Percentiles rank a stretch among this genome's conserved stretches.
phyloP scores from a whole-genome alignment of 1,139 yeast genomes.

The Candida buenavistaensis region DNA sequence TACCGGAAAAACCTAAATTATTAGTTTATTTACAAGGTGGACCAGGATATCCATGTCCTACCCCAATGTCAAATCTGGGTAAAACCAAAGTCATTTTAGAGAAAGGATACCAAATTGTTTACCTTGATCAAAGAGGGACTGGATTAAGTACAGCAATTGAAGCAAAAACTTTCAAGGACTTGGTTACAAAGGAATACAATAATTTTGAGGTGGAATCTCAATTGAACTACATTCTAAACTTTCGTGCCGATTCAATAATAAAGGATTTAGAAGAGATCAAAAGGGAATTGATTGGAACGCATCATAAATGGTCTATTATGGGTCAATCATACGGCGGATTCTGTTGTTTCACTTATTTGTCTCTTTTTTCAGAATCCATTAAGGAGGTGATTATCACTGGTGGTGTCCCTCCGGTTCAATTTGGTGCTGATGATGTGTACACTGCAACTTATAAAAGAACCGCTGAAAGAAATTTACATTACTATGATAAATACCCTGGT shows the following conservation, averaged over 20 bases:
- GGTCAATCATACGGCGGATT: constrained; percentile 66
- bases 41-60: constrained; percentile 52
- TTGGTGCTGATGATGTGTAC: constrained; percentile 49
- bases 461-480: constrained; percentile 47
- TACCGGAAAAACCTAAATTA: constrained; percentile 32
- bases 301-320: constrained; percentile 46
- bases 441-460: constrained; percentile 47
- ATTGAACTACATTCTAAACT: constrained; percentile 39
- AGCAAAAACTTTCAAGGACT: constrained; percentile 22
- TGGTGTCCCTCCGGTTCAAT: constrained; percentile 55
- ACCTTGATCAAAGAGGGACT: constrained; percentile 60
- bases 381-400: constrained; percentile 50
- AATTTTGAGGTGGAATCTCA: constrained; percentile 21
- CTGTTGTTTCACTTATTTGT: constrained; percentile 49
- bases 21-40: constrained; percentile 57
- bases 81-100: constrained; percentile 39
- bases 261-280: constrained; percentile 51
- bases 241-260: constrained; percentile 54
- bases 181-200: constrained; percentile 18
- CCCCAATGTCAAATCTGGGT: constrained; percentile 36
- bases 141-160: constrained; percentile 52
- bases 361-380: constrained; percentile 41
- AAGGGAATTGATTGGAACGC: constrained; percentile 28
- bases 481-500: constrained; percentile 48
- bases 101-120: constrained; percentile 47